Percentiles rank a stretch among this genome's conserved stretches.
Evolutionary conservation across 352 stramenopile genomes (phyloP).

Genomic region (Pythium aristosporum): DNA sequence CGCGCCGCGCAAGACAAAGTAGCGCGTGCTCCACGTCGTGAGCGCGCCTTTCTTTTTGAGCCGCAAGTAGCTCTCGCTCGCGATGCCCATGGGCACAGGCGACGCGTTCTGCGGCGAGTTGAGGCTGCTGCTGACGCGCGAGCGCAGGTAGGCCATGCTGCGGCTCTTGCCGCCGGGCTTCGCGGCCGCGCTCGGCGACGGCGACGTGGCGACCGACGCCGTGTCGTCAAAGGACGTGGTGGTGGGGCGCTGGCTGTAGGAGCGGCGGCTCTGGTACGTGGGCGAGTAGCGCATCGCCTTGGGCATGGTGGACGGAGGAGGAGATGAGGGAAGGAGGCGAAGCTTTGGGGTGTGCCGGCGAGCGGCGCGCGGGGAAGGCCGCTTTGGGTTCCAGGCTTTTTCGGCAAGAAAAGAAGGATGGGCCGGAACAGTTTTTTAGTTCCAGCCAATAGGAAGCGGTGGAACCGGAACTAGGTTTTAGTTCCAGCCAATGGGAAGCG

Average conservation of each 20-base stretch:
- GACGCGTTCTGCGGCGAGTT: constrained; percentile 16
- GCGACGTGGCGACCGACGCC: neutral
- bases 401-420: neutral
- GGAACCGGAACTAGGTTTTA: constrained; percentile 21
- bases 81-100: constrained; percentile 12
- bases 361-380: neutral
- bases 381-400: neutral
- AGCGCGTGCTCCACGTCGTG: constrained; percentile 56
- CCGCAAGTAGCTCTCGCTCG: constrained; percentile 56
- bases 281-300: constrained; percentile 24
- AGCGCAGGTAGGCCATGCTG: constrained; percentile 26
- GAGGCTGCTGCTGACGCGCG: constrained; percentile 21
- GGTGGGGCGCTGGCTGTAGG: constrained; percentile 7
- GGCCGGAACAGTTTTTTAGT: neutral
- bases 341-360: neutral
- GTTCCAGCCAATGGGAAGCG: constrained; percentile 15
- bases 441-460: constrained; percentile 18
- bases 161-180: constrained; percentile 1
- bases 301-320: constrained; percentile 16
- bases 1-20: constrained; percentile 46
- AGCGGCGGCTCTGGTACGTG: constrained; percentile 24
- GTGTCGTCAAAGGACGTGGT: constrained; percentile 1
- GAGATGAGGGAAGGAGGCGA: neutral
- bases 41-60: constrained; percentile 58
- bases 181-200: neutral